A percentile compares a stretch with the other conserved stretches of the same genome.
Evolutionary conservation across 495 filamentous ascomycete species (phyloP).

Genomic region (Aspergillus mulundensis): DNA sequence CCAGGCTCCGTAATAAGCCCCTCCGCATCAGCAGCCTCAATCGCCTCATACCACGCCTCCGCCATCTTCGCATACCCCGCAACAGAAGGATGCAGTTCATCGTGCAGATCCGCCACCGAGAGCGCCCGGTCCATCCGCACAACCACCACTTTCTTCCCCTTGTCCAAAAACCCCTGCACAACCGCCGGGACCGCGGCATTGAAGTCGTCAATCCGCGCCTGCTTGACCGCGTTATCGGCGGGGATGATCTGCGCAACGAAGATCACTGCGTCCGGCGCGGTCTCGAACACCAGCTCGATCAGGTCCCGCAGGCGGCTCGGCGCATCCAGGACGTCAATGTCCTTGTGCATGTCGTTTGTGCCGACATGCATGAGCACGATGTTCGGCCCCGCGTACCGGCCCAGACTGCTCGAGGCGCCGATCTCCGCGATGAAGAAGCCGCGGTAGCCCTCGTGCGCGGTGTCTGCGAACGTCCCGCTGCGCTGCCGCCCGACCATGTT

Average conservation of each 20-base stretch:
- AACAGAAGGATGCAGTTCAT: conserved; percentile 43
- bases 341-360: conserved; percentile 18
- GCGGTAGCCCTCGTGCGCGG: not conserved
- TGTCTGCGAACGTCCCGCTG: not conserved
- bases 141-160: not conserved
- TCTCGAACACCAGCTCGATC: not conserved
- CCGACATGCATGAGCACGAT: conserved; percentile 19
- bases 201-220: not conserved
- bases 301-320: conserved; percentile 21
- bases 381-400: conserved; percentile 9
- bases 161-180: not conserved
- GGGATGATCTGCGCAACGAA: not conserved
- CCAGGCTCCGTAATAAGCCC: not conserved
- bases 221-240: not conserved
- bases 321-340: not conserved
- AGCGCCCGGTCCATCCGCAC: conserved; percentile 1
- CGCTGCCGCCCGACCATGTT: no score
- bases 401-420: not conserved
- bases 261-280: not conserved
- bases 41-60: conserved; percentile 23
- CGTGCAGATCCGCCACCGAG: conserved; percentile 28
- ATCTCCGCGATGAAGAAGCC: not conserved
- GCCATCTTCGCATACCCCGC: conserved; percentile 47
- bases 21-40: not conserved
- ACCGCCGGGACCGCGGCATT: not conserved